A percentile compares a stretch with the other conserved stretches of the same genome.
Conservation (phyloP, 495 filamentous ascomycete species). For the Rostrohypoxylon terebratum region DNA sequence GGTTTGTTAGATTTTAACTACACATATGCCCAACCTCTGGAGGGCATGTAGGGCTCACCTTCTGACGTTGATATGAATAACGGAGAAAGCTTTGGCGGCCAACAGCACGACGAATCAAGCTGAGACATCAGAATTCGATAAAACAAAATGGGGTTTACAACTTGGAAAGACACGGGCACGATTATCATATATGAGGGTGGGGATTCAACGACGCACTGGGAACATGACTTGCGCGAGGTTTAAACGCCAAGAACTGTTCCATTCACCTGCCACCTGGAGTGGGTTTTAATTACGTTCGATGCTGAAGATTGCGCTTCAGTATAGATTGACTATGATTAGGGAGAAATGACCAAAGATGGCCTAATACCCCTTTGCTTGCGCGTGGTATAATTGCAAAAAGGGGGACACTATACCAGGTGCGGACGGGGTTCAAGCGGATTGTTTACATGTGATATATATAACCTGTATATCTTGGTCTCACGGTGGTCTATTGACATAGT, state of each 20-base stretch:
- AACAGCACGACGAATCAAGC: conserved; percentile 5
- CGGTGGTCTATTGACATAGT: conserved; percentile 35
- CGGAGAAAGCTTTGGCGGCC: neutral
- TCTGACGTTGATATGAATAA: neutral
- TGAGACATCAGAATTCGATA: neutral
- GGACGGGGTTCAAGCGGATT: conserved; percentile 27
- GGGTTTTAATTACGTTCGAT: conserved; percentile 40
- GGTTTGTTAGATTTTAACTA: conserved; percentile 85
- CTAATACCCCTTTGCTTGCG: conserved; percentile 43
- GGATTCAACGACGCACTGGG: conserved; percentile 17
- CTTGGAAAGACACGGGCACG: conserved; percentile 3
- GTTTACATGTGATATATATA: conserved; percentile 36
- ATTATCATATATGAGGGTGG: conserved; percentile 20
- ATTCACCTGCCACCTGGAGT: conserved; percentile 41
- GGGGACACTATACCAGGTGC: conserved; percentile 41
- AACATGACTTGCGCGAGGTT: conserved; percentile 16
- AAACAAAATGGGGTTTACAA: neutral
- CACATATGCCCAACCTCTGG: conserved; percentile 61
- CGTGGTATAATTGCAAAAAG: conserved; percentile 33
- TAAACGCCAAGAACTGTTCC: conserved; percentile 26
- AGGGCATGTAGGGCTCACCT: conserved; percentile 54
- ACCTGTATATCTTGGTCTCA: conserved; percentile 29
- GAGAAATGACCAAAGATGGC: conserved; percentile 30
- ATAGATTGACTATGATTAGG: conserved; percentile 38
- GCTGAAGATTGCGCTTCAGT: conserved; percentile 17